Evolutionary conservation across 2,329 filamentous ascomycete genomes (phyloP), one percentile per base, ranked within the genome.

Genomic region (Fusarium graminum): DNA sequence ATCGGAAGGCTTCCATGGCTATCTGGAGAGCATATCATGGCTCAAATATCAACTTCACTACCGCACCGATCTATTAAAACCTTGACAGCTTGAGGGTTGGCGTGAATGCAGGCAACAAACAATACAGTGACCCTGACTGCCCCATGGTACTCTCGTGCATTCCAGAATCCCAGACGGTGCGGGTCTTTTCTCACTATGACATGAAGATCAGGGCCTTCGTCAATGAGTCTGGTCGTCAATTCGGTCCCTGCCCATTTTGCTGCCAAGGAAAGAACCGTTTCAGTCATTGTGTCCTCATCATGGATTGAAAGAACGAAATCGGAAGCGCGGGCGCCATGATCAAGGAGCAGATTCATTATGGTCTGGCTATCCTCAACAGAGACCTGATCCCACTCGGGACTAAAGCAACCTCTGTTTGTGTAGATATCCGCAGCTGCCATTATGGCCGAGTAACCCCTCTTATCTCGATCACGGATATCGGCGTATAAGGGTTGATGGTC

Each of bases 281-380:
- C 22, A 22, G 22, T 22, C 22, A 22, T 22, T 22, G 6, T 22
- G 22, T 22, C 22, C 22, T 6, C 22, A 22, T 22, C 22, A 22
- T 22, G 22, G 4, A 22, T 22, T 4, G 36, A 11, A 5, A 22
- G 12, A 13, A 30, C n/a, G n/a, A 30, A 8, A 4, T 52, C 29
- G 14, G 30, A 9, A 11, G 40, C 25, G 7, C 7, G 13, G 40
- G 50, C 50, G 1, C 50, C 29, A 36, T 38, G 13, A 22, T 52
- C 50, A 44, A 52, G 39, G 9, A 52, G 39, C 7, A 52, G 5
- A 34, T 52, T 52, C 19, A 52, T 52, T 29, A 26, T n/a, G 2
- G 1, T 5, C 12, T 44, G 22, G 4, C 17, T 52, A 2, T 45
- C 29, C 0, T 4, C 6, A 2, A 38, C n/a, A 9, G 11, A 32